phyloP scores from a whole-genome alignment of 140 eudicot species.

The Eryngium alpinum region DNA sequence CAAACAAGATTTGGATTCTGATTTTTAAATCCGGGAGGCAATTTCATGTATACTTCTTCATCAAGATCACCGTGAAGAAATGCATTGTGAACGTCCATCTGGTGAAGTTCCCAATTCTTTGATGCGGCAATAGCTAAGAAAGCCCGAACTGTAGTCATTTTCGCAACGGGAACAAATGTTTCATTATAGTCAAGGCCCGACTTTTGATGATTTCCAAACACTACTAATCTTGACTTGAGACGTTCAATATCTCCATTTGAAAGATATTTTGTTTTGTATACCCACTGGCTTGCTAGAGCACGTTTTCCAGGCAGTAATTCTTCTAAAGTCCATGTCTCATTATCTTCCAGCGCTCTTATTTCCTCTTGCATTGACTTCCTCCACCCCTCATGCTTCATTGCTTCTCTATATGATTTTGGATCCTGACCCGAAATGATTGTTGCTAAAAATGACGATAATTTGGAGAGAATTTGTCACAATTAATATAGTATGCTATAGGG shows the following conservation, averaged over 20 bases:
- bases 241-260: not conserved
- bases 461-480: not conserved
- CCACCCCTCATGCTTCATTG: not conserved
- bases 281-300: constrained; percentile 13
- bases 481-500: not conserved
- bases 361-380: not conserved
- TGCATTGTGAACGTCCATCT: constrained; percentile 5
- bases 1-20: not conserved
- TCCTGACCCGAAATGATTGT: not conserved
- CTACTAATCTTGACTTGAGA: not conserved
- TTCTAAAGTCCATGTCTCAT: constrained; percentile 16
- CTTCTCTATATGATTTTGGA: not conserved
- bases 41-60: no score
- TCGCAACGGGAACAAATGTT: no score
- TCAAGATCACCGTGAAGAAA: constrained; percentile 20
- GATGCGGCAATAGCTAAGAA: no score
- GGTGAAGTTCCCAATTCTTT: constrained; percentile 12
- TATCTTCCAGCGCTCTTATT: not conserved
- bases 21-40: no score
- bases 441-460: not conserved
- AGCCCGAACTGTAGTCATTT: not conserved
- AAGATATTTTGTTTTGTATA: not conserved
- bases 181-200: no score
- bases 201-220: not conserved
- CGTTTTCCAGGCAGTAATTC: constrained; percentile 13